Base-by-base conservation (phyloP, 164 flowering plant genomes). In the Kalanchoe fedtschenkoi region DNA sequence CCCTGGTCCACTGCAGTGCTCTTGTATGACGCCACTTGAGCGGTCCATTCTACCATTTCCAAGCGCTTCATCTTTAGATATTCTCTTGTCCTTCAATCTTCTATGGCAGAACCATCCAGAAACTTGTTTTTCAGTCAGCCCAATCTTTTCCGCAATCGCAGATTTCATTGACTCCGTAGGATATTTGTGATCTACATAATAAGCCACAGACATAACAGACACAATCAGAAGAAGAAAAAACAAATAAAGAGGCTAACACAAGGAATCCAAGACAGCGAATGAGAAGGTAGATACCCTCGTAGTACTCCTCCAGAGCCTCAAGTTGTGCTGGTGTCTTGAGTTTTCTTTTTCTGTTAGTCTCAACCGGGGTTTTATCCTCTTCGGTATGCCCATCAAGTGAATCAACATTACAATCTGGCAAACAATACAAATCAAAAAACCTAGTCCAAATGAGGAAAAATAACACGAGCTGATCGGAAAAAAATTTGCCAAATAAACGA, bases 71-170 rank as follows among this genome's bases (percentile, higher is more conserved):
- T 75, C 88, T 47, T 61, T 75, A 63, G 68, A 65, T 28, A 75
- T 55, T 63, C 69, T 86, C 72, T 85, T 92, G 71, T 92, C 98
- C 75, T 92, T 92, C 74, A 88, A 76, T 73, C 98, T 80, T 72
- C 98, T 80, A 72, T 88, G 97, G 68, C 98, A 92, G 74, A 92
- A 86, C 98, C 98, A 92, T 59, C 91, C 84, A 34, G 96, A 87
- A 64, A 92, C 69, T 76, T 92, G 98, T 72, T 89, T 92, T 63
- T 87, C 96, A 24, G 98, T 75, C 73, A 92, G 77, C 28, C 91
- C 95, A 60, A 83, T 29, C 67, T 78, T 69, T 67, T 71, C 76
- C 13, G 96, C 91, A 54, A 92, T 56, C 55, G 82, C 70, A 47
- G 68, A 33, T 72, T 86, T 92, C 81, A 82, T 70, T 26, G 76